Percentiles rank a stretch among this genome's conserved stretches.
phyloP scores from a whole-genome alignment of 1,284 basidiomycete species.

The Moesziomyces globuligerus region DNA sequence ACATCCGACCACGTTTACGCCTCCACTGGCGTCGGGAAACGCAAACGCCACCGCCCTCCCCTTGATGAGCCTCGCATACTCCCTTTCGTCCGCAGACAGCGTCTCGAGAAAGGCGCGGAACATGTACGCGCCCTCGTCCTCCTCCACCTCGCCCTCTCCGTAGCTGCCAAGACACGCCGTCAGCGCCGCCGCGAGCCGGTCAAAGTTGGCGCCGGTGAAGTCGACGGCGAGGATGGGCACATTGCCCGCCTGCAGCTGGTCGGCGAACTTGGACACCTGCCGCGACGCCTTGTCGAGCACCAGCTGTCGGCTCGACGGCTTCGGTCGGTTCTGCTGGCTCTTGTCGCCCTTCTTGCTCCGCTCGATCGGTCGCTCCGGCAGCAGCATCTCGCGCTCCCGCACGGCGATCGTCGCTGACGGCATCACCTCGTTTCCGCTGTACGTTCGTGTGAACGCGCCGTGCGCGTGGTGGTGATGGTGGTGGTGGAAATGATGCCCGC shows the following conservation, averaged over 20 bases:
- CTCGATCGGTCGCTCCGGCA: slow-evolving; percentile 50
- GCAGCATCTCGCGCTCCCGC: slow-evolving; percentile 48
- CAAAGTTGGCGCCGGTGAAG: slow-evolving; percentile 47
- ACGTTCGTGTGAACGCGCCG: slow-evolving; percentile 30
- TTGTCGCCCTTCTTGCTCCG: slow-evolving; percentile 50
- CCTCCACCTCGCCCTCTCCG: slow-evolving; percentile 11
- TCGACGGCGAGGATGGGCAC: slow-evolving; percentile 61
- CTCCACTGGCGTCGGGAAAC: slow-evolving; percentile 35
- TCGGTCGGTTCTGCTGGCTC: slow-evolving; percentile 47
- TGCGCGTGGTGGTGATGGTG: slow-evolving; percentile 34
- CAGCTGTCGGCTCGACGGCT: slow-evolving; percentile 45
- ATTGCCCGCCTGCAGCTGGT: slow-evolving; percentile 49
- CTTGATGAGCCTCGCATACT: slow-evolving; percentile 52
- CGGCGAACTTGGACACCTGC: slow-evolving; percentile 50
- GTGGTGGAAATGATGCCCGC: slow-evolving; percentile 21
- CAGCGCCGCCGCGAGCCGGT: slow-evolving; percentile 40
- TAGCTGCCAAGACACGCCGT: slow-evolving; percentile 47
- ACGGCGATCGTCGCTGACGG: slow-evolving; percentile 42
- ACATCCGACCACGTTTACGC: slow-evolving; percentile 18
- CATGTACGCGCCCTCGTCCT: slow-evolving; percentile 40
- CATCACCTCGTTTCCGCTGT: slow-evolving; percentile 45
- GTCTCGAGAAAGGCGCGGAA: slow-evolving; percentile 52
- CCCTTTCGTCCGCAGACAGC: slow-evolving; percentile 55
- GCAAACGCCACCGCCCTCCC: slow-evolving; percentile 34
- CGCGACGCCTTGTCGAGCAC: slow-evolving; percentile 57